Evolutionary conservation across 305 asterid genomes (phyloP).

Genomic region (Plantago coronopus): DNA sequence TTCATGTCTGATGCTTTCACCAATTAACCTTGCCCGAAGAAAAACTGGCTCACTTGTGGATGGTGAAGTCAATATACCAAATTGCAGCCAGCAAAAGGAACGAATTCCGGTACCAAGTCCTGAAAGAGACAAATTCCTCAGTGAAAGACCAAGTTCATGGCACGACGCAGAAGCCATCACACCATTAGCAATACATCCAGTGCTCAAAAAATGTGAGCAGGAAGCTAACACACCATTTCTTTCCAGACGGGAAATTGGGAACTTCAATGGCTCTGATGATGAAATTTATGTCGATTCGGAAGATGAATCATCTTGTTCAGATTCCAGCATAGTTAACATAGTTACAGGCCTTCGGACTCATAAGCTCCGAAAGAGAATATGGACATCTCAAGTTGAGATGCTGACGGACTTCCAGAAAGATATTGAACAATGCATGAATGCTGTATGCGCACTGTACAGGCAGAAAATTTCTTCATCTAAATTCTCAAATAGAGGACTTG

Average conservation of each 20-base stretch:
- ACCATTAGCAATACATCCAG: no score
- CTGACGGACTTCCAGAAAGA: constrained; percentile 24
- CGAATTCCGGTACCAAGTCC: background rate
- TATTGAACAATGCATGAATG: constrained; percentile 37
- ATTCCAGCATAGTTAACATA: background rate
- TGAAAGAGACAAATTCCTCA: background rate
- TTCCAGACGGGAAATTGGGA: background rate
- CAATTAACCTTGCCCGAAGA: background rate
- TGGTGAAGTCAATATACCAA: background rate
- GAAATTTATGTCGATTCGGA: background rate
- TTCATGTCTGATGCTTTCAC: background rate
- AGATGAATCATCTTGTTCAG: background rate
- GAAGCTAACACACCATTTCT: background rate
- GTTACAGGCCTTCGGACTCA: no score
- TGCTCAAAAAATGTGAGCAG: no score
- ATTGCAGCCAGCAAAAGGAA: constrained; percentile 5
- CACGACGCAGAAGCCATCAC: background rate
- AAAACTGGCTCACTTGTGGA: constrained; percentile 4
- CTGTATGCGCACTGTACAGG: constrained; percentile 41
- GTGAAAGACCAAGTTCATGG: no score
- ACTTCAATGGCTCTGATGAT: background rate
- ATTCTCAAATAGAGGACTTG: background rate
- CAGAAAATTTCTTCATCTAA: constrained; percentile 18
- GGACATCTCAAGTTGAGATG: constrained; percentile 29
- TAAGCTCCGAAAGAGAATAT: background rate